Evolutionary conservation across 163 green algal species (phyloP), one percentile per base, ranked within the genome.

Genomic region (Scenedesmus sp.): DNA sequence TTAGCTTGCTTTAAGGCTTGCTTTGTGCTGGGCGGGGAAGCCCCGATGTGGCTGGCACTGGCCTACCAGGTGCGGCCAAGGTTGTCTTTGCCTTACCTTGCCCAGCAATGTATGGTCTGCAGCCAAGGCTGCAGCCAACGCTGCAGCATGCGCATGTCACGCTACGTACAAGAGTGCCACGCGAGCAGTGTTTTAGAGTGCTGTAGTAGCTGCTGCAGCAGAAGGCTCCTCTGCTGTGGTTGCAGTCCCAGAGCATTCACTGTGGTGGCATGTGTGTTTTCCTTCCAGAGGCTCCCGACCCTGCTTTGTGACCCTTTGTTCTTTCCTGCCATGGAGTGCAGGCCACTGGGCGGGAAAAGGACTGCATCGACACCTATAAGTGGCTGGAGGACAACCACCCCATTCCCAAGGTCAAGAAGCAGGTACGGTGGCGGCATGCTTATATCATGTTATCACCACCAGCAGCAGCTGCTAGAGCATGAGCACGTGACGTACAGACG

Each of bases 31-130:
- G 97, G 96, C 13, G 97, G 97, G 1, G 97, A 99, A 87, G 96
- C 97, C 10, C 95, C 97, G 92, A 90, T 99, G 60, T 99, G 97
- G 97, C 94, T 99, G 81, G 97, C 97, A 0, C 95, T 99, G 23
- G 95, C 96, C 15, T 98, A 98, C 83, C 95, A 98, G 95, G 96
- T 96, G n/a, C 7, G 64, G 15, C 64, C 13, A 13, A 13, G 12
- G 64, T 46, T 46, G 34, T 46, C 34, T 46, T 46, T 46, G 34
- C 34, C 34, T 46, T 46, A 1, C 34, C 34, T 46, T 46, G 34
- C 34, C 34, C 34, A 46, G 34, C 34, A 46, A 46, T 46, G 34
- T 46, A 46, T 46, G 34, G 34, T 46, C 34, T 46, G 34, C 34
- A 46, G 34, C 34, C 34, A 46, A 46, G 34, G 34, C 34, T 46